phyloP scores from a whole-genome alignment of 371 early-diverging fungal genomes.

The Mortierella sp. region DNA sequence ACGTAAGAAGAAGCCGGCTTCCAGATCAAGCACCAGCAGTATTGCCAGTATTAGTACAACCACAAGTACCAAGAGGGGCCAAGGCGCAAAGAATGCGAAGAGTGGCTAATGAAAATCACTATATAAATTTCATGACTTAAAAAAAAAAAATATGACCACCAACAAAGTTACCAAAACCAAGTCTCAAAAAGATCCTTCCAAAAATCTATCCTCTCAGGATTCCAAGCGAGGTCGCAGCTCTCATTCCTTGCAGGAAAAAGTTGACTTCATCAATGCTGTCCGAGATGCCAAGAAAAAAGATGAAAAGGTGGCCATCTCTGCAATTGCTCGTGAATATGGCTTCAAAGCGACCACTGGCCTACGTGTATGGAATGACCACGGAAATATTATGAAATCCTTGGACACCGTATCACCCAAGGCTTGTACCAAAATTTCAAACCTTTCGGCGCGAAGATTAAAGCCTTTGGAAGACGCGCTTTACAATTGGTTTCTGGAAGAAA shows the following conservation, averaged over 20 bases:
- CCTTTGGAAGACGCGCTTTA: not conserved
- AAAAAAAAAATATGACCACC: too few species aligned
- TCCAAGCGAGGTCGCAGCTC: not conserved
- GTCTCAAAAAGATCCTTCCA: too few species aligned
- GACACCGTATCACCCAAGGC: not conserved
- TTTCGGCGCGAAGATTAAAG: not conserved
- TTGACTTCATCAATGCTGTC: not conserved
- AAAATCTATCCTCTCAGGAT: too few species aligned
- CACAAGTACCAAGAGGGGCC: constrained; percentile 10
- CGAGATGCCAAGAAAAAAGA: not conserved
- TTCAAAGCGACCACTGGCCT: too few species aligned
- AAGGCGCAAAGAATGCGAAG: constrained; percentile 1
- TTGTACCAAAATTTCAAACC: not conserved
- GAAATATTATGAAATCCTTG: not conserved
- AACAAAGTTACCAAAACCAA: too few species aligned
- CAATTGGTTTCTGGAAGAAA: not conserved
- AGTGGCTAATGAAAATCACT: too few species aligned
- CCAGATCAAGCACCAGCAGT: constrained; percentile 41
- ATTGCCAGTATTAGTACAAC: constrained; percentile 34
- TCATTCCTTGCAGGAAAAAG: not conserved
- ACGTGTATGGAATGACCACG: too few species aligned
- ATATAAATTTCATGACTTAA: too few species aligned
- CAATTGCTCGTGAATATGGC: too few species aligned
- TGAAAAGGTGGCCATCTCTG: not conserved
- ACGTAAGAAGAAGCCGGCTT: constrained; percentile 41